A percentile compares a stretch with the other conserved stretches of the same genome.
These are phyloP conservation scores for Podaxis sp. DNA, from an alignment of 768 basidiomycete genomes.

Conservation along the genomic window DNA sequence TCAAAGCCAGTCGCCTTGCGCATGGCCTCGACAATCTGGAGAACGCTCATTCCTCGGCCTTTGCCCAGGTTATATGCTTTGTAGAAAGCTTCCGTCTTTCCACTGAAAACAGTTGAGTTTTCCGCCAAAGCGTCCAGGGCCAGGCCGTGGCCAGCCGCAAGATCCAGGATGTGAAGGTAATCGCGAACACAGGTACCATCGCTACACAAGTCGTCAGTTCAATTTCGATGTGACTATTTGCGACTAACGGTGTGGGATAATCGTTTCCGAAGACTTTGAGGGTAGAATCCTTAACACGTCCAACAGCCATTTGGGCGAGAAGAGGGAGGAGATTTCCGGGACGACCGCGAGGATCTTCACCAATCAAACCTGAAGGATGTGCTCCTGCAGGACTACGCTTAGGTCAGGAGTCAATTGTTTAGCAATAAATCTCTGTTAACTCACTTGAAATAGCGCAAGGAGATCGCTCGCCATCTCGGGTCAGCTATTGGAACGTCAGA, in stretches of 20 bases:
- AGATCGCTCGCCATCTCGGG: constrained; percentile 75
- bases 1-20: constrained; percentile 83
- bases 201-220: constrained; percentile 35
- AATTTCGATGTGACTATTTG: neutral
- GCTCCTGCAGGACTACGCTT: constrained; percentile 87
- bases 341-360: constrained; percentile 94
- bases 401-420: neutral
- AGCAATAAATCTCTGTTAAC: constrained; percentile 18
- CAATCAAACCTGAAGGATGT: constrained; percentile 92
- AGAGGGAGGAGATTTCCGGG: constrained; percentile 94
- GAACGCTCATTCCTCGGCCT: constrained; percentile 88
- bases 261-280: constrained; percentile 94
- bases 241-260: constrained; percentile 84
- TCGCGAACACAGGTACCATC: constrained; percentile 99
- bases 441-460: constrained; percentile 96
- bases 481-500: constrained; percentile 50
- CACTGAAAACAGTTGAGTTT: constrained; percentile 60
- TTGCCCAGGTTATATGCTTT: constrained; percentile 98
- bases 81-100: constrained; percentile 58
- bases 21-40: constrained; percentile 96
- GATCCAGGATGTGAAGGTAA: constrained; percentile 90
- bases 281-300: constrained; percentile 69
- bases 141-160: constrained; percentile 91
- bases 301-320: constrained; percentile 92
- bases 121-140: constrained; percentile 81